Conservation (phyloP, 805 yeast genomes). For the Suhomyces faveliae region DNA sequence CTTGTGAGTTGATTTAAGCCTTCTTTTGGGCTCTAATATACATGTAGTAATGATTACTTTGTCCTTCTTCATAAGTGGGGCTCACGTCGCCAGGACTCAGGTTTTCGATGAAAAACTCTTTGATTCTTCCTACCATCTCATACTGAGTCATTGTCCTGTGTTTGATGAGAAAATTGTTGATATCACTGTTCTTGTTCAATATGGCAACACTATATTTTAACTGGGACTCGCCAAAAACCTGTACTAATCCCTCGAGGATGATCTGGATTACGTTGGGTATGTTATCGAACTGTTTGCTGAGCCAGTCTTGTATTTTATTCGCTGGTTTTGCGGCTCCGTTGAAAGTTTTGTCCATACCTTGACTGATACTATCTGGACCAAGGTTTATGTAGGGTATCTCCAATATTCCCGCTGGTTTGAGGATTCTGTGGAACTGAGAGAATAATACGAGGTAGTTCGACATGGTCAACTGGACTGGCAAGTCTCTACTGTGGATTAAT, state of each 20-base stretch:
- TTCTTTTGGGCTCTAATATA: constrained; percentile 26
- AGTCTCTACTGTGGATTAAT: constrained; percentile 37
- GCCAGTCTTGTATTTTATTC: background rate
- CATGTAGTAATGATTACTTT: constrained; percentile 21
- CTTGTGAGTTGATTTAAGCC: background rate
- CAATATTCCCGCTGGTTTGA: constrained; percentile 34
- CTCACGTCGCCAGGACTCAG: constrained; percentile 13
- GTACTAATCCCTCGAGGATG: constrained; percentile 20
- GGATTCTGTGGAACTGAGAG: constrained; percentile 34
- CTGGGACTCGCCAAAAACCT: constrained; percentile 32
- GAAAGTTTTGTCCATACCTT: constrained; percentile 6
- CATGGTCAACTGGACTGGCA: constrained; percentile 30
- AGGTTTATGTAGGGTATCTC: constrained; percentile 28
- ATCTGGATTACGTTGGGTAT: constrained; percentile 26
- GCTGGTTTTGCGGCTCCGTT: background rate
- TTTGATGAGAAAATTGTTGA: constrained; percentile 28
- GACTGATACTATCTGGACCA: constrained; percentile 12
- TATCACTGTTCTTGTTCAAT: constrained; percentile 29
- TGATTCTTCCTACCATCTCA: constrained; percentile 34
- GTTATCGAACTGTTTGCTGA: constrained; percentile 15
- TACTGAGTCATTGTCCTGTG: constrained; percentile 28
- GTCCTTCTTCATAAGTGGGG: constrained; percentile 8
- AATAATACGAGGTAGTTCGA: constrained; percentile 25
- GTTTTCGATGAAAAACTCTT: constrained; percentile 23
- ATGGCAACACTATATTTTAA: constrained; percentile 32